These are phyloP conservation scores for Physcomitrium patens DNA, from an alignment of 225 moss, liverwort and hornwort genomes.

Conservation along the genomic window DNA sequence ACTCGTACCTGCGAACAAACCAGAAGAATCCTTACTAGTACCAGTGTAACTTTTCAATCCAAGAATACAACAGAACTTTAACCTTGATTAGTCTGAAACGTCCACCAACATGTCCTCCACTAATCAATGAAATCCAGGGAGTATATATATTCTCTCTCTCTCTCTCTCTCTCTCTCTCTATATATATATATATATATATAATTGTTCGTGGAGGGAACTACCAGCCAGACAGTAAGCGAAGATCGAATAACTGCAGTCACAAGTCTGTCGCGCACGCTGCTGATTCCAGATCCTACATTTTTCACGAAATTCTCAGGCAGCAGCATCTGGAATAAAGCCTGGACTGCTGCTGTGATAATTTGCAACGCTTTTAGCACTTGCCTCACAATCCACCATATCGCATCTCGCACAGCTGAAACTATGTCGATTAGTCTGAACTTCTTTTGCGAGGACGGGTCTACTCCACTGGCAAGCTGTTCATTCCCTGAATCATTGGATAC, in stretches of 20 bases:
- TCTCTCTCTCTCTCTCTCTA: too few relatives aligned
- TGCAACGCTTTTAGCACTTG: conserved; percentile 54
- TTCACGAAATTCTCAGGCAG: conserved; percentile 42
- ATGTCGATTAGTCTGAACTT: conserved; percentile 22
- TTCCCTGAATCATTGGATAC: conserved; percentile 27
- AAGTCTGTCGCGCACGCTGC: conserved; percentile 40
- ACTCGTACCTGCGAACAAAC: conserved; percentile 56
- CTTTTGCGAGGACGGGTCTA: conserved; percentile 16
- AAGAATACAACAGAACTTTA: background rate
- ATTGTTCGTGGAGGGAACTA: conserved; percentile 39
- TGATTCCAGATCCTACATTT: conserved; percentile 38
- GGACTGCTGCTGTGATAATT: conserved; percentile 43
- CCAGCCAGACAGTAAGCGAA: conserved; percentile 71
- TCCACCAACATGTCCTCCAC: conserved; percentile 18
- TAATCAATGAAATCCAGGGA: conserved; percentile 7
- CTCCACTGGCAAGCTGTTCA: conserved; percentile 22
- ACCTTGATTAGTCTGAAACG: background rate
- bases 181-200: conserved; percentile 2
- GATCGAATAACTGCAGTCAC: conserved; percentile 61
- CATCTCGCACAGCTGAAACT: conserved; percentile 44
- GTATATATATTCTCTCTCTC: too few relatives aligned
- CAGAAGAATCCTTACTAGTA: conserved; percentile 5
- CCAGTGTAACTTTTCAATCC: background rate
- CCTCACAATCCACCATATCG: conserved; percentile 53
- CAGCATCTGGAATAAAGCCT: conserved; percentile 44